These are phyloP conservation scores for Yarrowia sp. DNA, from an alignment of 805 yeast genomes.

Conservation along the genomic window DNA sequence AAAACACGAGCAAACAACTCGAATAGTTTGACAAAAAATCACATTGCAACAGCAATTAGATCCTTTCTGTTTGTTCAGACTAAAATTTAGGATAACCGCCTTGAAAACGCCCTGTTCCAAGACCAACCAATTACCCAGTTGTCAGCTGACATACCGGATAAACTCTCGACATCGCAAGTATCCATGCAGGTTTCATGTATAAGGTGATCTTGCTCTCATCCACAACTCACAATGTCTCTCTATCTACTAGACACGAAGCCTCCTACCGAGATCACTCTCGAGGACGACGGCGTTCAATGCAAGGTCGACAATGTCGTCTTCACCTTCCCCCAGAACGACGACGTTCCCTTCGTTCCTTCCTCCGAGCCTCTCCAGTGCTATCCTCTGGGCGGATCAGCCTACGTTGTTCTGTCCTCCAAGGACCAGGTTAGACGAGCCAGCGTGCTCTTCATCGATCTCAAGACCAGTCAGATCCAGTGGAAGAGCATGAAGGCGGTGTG, in stretches of 20 bases:
- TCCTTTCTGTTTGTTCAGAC: no score
- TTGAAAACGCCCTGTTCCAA: not conserved
- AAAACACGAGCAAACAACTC: no score
- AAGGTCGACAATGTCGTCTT: constrained; percentile 15
- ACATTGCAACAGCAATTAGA: no score
- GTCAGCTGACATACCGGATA: no score
- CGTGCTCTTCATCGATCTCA: constrained; percentile 1
- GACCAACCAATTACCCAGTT: not conserved
- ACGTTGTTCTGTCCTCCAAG: not conserved
- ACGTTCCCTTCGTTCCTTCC: constrained; percentile 9
- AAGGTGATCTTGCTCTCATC: not conserved
- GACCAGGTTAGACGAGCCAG: constrained; percentile 11
- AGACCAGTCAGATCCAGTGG: constrained; percentile 1
- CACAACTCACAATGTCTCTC: not conserved
- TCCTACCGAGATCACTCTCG: not conserved
- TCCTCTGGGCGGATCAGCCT: not conserved
- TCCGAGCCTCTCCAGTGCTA: constrained; percentile 7
- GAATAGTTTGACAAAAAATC: no score
- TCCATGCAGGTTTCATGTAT: constrained; percentile 1
- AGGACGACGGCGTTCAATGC: not conserved
- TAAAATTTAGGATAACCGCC: no score
- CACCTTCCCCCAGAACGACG: not conserved
- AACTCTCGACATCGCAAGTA: not conserved
- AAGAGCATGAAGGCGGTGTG: constrained; percentile 15
- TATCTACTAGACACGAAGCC: not conserved